Evolutionary conservation across 2,329 filamentous ascomycete species (phyloP), one percentile per base, ranked within the genome.

Genomic region (Oidium heveae): DNA sequence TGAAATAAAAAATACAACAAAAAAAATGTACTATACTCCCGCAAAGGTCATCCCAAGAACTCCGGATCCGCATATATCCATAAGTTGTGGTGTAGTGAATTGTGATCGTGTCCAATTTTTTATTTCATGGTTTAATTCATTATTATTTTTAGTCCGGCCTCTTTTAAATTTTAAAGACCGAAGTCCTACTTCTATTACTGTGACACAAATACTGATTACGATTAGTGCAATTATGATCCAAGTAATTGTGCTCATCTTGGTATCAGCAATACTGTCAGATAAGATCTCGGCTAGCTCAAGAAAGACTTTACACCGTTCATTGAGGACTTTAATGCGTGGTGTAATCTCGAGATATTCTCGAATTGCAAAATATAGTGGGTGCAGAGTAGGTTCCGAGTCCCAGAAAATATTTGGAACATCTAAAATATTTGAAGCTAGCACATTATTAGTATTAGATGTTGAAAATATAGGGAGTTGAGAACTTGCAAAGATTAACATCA

Each of bases 191-290:
- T 98, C 91, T 3, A 83, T 81, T 53, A 86, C 83, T 1, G 91
- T 96, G 54, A 98, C 86, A 54, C 87, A 72, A 63, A 98, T 96
- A 64, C 83, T 89, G 60, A 96, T 72, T 50, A 93, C 68, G 64
- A 98, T 98, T 49, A 98, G 76, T 49, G 94, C 74, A 63, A 98
- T 98, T 67, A 96, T 83, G 67, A 98, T 96, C 89, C 89, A 96
- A 0, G 91, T 98, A 65, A 95, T 94, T 60, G 76, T 74, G 61
- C 86, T 94, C 84, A 95, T 96, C 67, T 94, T 95, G 60, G 85
- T 82, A 66, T 96, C 87, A 22, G 86, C 86, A 55, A 95, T 88
- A 1, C 80, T 86, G 68, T 98, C 89, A 15, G 84, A 87, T 1
- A 98, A 72, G 24, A 98, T 95, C 68, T 95, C 88, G 49, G 91